Conservation (phyloP, 345 rosid species). For the Rhodomyrtus tomentosa region DNA sequence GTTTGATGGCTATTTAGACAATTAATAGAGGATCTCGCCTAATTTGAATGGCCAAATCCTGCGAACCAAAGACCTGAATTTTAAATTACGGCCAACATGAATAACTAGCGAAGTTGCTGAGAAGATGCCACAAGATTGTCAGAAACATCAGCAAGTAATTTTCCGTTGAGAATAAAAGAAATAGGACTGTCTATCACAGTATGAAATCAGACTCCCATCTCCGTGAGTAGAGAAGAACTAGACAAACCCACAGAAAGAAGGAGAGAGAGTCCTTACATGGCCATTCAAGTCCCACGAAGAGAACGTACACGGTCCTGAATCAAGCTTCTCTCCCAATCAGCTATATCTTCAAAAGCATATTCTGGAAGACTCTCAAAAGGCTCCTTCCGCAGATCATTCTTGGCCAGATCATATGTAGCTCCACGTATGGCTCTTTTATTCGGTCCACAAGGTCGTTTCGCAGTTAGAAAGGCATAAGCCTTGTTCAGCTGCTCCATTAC, state of each 20-base stretch:
- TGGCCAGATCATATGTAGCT: slow-evolving; percentile 82
- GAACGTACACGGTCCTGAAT: slow-evolving; percentile 58
- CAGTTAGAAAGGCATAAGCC: slow-evolving; percentile 57
- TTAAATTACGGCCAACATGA: background rate
- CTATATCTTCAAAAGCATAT: slow-evolving; percentile 58
- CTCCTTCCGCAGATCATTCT: slow-evolving; percentile 71
- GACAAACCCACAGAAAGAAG: background rate
- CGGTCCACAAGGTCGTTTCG: slow-evolving; percentile 81
- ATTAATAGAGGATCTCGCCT: background rate
- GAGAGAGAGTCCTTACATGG: background rate
- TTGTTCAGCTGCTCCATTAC: slow-evolving; percentile 36
- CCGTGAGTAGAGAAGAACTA: background rate
- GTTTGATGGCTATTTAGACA: background rate
- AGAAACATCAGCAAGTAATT: background rate
- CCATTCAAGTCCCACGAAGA: slow-evolving; percentile 44
- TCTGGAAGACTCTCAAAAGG: slow-evolving; percentile 75
- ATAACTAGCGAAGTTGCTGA: background rate
- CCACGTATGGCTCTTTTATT: slow-evolving; percentile 63
- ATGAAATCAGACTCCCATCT: background rate
- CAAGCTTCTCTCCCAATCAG: slow-evolving; percentile 86
- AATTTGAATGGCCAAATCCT: background rate
- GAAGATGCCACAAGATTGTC: background rate
- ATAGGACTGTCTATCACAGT: background rate
- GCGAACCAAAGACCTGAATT: background rate
- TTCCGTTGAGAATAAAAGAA: background rate